phyloP scores from a whole-genome alignment of 169 alveolate species.

The Plasmodium vinckei region DNA sequence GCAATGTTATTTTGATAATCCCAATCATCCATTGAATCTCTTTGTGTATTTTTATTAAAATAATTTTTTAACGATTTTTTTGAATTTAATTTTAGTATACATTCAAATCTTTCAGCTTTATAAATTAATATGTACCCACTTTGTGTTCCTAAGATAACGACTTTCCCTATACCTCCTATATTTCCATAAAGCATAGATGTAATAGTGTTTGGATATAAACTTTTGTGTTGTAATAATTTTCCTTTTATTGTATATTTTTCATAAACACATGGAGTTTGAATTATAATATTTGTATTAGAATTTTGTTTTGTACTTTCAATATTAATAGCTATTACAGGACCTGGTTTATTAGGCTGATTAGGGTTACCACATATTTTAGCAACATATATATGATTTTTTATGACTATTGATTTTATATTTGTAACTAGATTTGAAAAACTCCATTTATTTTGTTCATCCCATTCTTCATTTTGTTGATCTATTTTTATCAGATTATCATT shows the following conservation, averaged over 20 bases:
- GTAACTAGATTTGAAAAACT: conserved; percentile 49
- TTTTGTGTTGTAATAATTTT: conserved; percentile 80
- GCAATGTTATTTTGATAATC: conserved; percentile 2
- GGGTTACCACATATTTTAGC: conserved; percentile 73
- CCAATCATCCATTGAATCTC: conserved; percentile 11
- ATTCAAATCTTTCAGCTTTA: conserved; percentile 79
- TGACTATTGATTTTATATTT: conserved; percentile 65
- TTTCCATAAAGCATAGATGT: conserved; percentile 82
- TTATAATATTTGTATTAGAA: conserved; percentile 19
- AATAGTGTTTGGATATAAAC: conserved; percentile 82
- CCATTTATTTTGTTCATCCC: conserved; percentile 64
- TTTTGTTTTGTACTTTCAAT: conserved; percentile 35
- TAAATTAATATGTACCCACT: conserved; percentile 82
- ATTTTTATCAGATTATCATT: conserved; percentile 56
- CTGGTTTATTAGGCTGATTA: conserved; percentile 75
- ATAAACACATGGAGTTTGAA: conserved; percentile 76
- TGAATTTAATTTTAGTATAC: conserved; percentile 82
- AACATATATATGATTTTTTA: conserved; percentile 60
- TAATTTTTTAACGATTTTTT: conserved; percentile 40
- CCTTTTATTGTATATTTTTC: conserved; percentile 65
- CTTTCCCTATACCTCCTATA: conserved; percentile 85
- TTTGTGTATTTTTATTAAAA: conserved; percentile 3
- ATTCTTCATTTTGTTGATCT: conserved; percentile 58
- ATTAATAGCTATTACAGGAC: conserved; percentile 72
- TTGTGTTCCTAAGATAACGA: conserved; percentile 82